phyloP scores from a whole-genome alignment of 2,329 filamentous ascomycete genomes.

The Hirsutella rhossiliensis region DNA sequence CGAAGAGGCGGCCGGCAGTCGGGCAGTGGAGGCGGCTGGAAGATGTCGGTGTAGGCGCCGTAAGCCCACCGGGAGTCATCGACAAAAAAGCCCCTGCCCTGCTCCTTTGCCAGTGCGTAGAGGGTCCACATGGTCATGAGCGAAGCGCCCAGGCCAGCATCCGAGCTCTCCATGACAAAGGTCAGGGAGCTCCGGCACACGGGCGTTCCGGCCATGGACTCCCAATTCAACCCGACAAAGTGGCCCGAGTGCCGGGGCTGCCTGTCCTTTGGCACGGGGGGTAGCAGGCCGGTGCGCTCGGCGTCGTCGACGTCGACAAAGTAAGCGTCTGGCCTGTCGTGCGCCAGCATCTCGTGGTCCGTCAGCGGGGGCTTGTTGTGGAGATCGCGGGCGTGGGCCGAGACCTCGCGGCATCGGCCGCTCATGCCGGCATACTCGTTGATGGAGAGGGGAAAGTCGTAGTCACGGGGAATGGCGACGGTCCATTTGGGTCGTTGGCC shows the following conservation, averaged over 20 bases:
- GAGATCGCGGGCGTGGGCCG: slow-evolving; percentile 41
- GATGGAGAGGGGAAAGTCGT: slow-evolving; percentile 53
- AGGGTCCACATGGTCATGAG: slow-evolving; percentile 75
- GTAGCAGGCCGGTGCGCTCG: slow-evolving; percentile 50
- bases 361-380: slow-evolving; percentile 21
- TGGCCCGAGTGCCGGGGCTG: slow-evolving; percentile 27
- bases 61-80: slow-evolving; percentile 79
- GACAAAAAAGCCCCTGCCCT: slow-evolving; percentile 69
- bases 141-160: slow-evolving; percentile 66
- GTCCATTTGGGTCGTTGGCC: slow-evolving; percentile 63
- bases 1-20: slow-evolving; percentile 59
- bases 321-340: slow-evolving; percentile 52
- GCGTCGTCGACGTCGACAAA: slow-evolving; percentile 69
- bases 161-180: slow-evolving; percentile 59
- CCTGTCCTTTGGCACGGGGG: slow-evolving; percentile 22
- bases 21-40: slow-evolving; percentile 52
- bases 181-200: slow-evolving; percentile 63
- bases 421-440: slow-evolving; percentile 60
- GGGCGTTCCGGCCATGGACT: slow-evolving; percentile 31
- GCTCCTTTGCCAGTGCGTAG: slow-evolving; percentile 65
- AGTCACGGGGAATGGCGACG: slow-evolving; percentile 58
- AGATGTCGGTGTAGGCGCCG: slow-evolving; percentile 62
- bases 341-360: slow-evolving; percentile 34
- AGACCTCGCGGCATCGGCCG: slow-evolving; percentile 52
- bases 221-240: slow-evolving; percentile 35